A percentile compares a stretch with the other conserved stretches of the same genome.
These are phyloP conservation scores for Ilex paraguariensis DNA, from an alignment of 305 asterid genomes.

Conservation along the genomic window DNA sequence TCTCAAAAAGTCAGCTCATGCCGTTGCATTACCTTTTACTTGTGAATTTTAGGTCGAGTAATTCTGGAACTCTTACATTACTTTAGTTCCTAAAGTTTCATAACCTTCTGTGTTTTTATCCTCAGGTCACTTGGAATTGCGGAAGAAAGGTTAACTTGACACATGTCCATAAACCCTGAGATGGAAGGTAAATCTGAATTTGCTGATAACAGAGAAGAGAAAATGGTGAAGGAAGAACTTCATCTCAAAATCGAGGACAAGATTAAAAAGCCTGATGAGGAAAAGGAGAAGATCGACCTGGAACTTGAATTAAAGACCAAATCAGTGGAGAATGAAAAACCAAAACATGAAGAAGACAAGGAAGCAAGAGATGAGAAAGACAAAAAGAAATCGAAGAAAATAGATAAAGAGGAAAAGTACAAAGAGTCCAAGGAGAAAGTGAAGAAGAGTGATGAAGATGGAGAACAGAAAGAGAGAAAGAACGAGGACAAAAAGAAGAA, in stretches of 20 bases:
- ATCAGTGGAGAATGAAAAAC: constrained; percentile 28
- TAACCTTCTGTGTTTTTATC: constrained; percentile 1
- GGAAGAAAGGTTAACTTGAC: constrained; percentile 2
- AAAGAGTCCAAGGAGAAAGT: neutral
- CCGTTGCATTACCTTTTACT: too few species aligned
- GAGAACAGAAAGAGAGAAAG: neutral
- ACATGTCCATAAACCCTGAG: constrained; percentile 4
- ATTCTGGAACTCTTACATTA: too few species aligned
- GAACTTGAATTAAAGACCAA: constrained; percentile 37
- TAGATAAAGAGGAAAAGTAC: neutral
- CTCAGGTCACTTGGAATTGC: constrained; percentile 19
- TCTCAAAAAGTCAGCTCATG: too few species aligned
- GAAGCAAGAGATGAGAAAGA: constrained; percentile 20
- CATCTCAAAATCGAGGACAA: constrained; percentile 39
- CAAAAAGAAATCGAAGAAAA: constrained; percentile 11
- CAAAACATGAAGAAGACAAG: constrained; percentile 21
- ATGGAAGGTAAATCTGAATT: constrained; percentile 35
- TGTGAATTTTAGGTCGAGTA: too few species aligned
- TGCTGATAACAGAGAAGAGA: constrained; percentile 23
- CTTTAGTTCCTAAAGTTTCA: too few species aligned
- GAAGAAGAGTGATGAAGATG: constrained; percentile 5
- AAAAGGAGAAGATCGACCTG: constrained; percentile 35
- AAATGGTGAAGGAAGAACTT: constrained; percentile 43
- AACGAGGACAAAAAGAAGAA: constrained; percentile 2
- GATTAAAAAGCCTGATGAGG: constrained; percentile 28